Base-by-base conservation (phyloP, 495 filamentous ascomycete genomes). In the Haplographium delicatum region DNA sequence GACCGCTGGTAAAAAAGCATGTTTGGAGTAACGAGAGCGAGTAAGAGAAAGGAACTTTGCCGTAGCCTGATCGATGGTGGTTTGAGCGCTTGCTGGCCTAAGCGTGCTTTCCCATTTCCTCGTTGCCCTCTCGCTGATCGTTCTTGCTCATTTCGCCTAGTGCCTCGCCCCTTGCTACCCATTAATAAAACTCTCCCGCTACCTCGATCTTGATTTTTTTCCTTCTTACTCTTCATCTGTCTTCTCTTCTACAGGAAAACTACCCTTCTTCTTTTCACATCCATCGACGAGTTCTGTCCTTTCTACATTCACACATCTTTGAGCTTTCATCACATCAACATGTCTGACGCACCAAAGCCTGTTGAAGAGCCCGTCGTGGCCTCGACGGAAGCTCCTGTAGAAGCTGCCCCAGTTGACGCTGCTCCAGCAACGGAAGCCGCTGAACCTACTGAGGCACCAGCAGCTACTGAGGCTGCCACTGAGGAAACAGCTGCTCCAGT, bases 371-470 rank as follows among this genome's bases (percentile, higher is more conserved):
- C 58, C 46, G 71, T 73, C 51, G 68, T 71, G 49, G 57, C 69
- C 55, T 64, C 73, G 58, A 66, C 68, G 51, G 64, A 69, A 42
- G 64, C 62, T 16, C 62, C 70, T 43, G 76, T 75, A 49, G 79
- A 81, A 60, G 63, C 72, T n/a, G 71, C 62, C 16, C 69, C 64
- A 40, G 70, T 59, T n/a, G 72, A 75, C 56, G 72, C 68, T 62
- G 64, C 64, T 56, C 65, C 66, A 19, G 42, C 38, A 16, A 63
- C 70, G 30, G 75, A 76, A 51, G 76, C 79, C 58, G 61, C 74
- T 42, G 65, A 72, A 9, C 56, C 67, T 41, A 71, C 75, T 66
- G 65, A 65, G 18, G 44, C 66, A 48, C 63, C 64, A 40, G 56
- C 78, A 19, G 72, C 72, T 24, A 20, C 42, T 56, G 65, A 61